Percentiles rank a stretch among this genome's conserved stretches.
Evolutionary conservation across 1,139 yeast species (phyloP).

Genomic region (Candida anutae): DNA sequence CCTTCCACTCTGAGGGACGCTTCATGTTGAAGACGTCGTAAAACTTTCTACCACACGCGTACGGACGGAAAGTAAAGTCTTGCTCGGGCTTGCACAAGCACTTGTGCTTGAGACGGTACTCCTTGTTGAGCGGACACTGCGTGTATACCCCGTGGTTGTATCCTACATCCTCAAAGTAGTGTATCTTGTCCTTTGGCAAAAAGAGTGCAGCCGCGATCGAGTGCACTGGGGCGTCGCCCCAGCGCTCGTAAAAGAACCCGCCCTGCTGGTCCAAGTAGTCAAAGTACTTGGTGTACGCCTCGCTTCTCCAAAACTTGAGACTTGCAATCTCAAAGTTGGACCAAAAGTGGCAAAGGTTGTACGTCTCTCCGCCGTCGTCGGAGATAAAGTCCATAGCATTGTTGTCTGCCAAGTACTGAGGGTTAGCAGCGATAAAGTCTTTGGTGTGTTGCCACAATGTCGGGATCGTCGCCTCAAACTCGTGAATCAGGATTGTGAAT

Average conservation of each 20-base stretch:
- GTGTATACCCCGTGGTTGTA: slow-evolving; percentile 65
- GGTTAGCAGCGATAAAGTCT: slow-evolving; percentile 38
- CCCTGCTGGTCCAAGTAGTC: slow-evolving; percentile 68
- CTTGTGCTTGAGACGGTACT: slow-evolving; percentile 34
- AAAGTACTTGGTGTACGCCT: slow-evolving; percentile 62
- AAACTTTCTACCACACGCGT: slow-evolving; percentile 46
- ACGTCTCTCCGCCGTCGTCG: slow-evolving; percentile 55
- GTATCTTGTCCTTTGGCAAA: slow-evolving; percentile 56
- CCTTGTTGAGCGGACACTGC: slow-evolving; percentile 47
- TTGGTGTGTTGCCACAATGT: slow-evolving; percentile 52
- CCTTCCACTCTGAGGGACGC: slow-evolving; percentile 38
- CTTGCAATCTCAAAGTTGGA: slow-evolving; percentile 83
- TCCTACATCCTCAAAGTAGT: slow-evolving; percentile 77
- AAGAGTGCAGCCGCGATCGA: slow-evolving; percentile 75
- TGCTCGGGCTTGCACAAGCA: slow-evolving; percentile 44
- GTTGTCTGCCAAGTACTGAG: slow-evolving; percentile 37
- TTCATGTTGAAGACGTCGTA: slow-evolving; percentile 35
- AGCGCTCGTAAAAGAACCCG: slow-evolving; percentile 87
- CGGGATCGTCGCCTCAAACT: slow-evolving; percentile 64
- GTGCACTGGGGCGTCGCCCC: slow-evolving; percentile 97
- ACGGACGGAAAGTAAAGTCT: slow-evolving; percentile 49
- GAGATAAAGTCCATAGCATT: slow-evolving; percentile 46
- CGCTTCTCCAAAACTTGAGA: slow-evolving; percentile 66
- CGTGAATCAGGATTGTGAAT: slow-evolving; percentile 69
- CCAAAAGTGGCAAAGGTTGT: slow-evolving; percentile 89